Base-by-base conservation (phyloP, 2,329 filamentous ascomycete genomes). In the Arthrobotrys pseudoclavata region DNA sequence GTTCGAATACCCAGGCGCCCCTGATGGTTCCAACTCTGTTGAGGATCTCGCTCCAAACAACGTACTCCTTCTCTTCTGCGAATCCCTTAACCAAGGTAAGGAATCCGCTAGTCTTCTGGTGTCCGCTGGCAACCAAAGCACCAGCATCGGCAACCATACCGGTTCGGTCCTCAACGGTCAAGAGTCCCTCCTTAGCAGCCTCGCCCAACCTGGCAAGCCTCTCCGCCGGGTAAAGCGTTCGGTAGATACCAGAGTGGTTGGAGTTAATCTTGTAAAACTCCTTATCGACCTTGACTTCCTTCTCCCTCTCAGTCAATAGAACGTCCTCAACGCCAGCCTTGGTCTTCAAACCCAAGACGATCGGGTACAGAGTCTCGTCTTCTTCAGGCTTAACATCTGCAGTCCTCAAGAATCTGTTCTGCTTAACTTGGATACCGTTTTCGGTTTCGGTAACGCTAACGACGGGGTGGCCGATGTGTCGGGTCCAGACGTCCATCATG, bases 211-310 rank as follows among this genome's bases (percentile, higher is more conserved):
- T 97, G 80, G 90, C 87, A 52, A 98, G 88, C 40, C 95, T 91
- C 81, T 93, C 91, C 1, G 93, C 91, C 1, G 90, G 87, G 85
- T 98, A 98, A 0, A 91, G 92, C 0, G 94, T 97, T 76, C 95
- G 90, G 86, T 96, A 98, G 79, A 97, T 91, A 80, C 92, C 92
- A 22, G 93, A 94, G 84, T 97, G 95, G 83, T 97, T 94, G 15
- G 95, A 94, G 83, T 98, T 98, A 78, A 98, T 86, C 87, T 98
- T 98, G 89, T 92, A 98, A 85, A 98, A 97, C 82, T 97, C 93
- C 64, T 91, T 85, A 82, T 91, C 89, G 26, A 97, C 84, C 85
- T 93, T 90, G 85, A 96, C 93, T 79, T 90, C 89, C 57, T 87
- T 87, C 84, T 97, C 93, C 45, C 95, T 91, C 79, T 89, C 86